Conservation (phyloP, 306 rosid genomes). For the Vigna hirtella region DNA sequence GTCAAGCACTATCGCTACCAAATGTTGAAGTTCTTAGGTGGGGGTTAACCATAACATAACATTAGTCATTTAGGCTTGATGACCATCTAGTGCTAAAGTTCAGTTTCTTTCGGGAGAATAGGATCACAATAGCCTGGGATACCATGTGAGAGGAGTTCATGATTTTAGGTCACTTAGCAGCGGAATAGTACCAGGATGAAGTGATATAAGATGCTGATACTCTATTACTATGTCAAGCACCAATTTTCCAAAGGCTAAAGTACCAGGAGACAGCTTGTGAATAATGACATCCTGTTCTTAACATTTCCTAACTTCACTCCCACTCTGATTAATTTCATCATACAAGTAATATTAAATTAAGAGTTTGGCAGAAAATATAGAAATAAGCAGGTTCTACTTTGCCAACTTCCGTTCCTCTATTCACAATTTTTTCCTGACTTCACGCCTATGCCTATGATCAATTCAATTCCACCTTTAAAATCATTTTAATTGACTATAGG, state of each 20-base stretch:
- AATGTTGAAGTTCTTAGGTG: neutral
- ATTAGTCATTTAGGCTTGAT: neutral
- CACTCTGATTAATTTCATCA: conserved; percentile 13
- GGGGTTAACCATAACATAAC: neutral
- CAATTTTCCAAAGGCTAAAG: neutral
- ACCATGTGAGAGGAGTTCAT: conserved; percentile 2
- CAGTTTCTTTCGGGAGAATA: neutral
- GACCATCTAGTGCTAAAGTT: neutral
- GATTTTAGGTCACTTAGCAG: neutral
- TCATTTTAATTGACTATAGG: neutral
- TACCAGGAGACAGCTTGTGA: neutral
- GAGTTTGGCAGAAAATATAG: conserved; percentile 12
- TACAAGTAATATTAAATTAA: neutral
- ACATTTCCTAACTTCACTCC: conserved; percentile 21
- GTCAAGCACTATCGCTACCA: neutral
- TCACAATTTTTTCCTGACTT: conserved; percentile 1
- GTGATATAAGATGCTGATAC: neutral
- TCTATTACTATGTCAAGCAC: neutral
- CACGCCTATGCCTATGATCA: neutral
- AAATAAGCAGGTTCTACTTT: neutral
- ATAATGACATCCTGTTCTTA: neutral
- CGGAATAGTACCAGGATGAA: neutral
- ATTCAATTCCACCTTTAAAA: neutral
- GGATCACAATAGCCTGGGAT: neutral
- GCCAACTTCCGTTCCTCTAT: neutral